A percentile compares a stretch with the other conserved stretches of the same genome.
Evolutionary conservation across 345 rosid genomes (phyloP).

Genomic region (Citrus medica): DNA sequence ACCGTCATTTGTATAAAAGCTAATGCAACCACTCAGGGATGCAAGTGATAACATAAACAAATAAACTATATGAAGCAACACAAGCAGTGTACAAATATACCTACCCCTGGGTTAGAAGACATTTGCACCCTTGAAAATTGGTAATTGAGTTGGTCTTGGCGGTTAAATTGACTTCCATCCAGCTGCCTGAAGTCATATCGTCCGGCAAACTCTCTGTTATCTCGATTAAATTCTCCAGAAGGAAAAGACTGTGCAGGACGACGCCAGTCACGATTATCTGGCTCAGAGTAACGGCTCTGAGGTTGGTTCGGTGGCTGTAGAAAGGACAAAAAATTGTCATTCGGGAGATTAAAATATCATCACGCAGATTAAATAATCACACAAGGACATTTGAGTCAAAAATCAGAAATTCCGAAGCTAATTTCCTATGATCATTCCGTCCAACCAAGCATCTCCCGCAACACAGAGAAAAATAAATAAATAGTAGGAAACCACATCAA

Average conservation of each 20-base stretch:
- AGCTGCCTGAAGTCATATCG: constrained; percentile 43
- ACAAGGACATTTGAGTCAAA: background rate
- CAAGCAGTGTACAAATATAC: background rate
- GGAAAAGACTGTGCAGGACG: constrained; percentile 57
- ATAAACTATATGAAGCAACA: background rate
- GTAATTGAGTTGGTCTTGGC: constrained; percentile 45
- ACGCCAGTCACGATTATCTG: constrained; percentile 94
- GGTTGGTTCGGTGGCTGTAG: constrained; percentile 46
- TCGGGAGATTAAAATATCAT: background rate
- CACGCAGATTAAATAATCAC: background rate
- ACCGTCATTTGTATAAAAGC: background rate
- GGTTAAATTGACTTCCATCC: constrained; percentile 45
- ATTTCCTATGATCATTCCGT: background rate
- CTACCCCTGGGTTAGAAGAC: constrained; percentile 58
- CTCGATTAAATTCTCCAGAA: constrained; percentile 53
- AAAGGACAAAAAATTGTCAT: background rate
- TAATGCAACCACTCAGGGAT: background rate
- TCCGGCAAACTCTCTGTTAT: constrained; percentile 40
- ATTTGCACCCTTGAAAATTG: constrained; percentile 44
- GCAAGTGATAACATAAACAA: background rate
- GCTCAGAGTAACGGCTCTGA: constrained; percentile 68
- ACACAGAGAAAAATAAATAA: background rate
- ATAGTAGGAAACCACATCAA: background rate
- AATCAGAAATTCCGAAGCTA: background rate
- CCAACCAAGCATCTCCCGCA: background rate